Percentiles rank a stretch among this genome's conserved stretches.
phyloP scores from a whole-genome alignment of 1,139 yeast species.

The Zygosaccharomyces pseudobailii region DNA sequence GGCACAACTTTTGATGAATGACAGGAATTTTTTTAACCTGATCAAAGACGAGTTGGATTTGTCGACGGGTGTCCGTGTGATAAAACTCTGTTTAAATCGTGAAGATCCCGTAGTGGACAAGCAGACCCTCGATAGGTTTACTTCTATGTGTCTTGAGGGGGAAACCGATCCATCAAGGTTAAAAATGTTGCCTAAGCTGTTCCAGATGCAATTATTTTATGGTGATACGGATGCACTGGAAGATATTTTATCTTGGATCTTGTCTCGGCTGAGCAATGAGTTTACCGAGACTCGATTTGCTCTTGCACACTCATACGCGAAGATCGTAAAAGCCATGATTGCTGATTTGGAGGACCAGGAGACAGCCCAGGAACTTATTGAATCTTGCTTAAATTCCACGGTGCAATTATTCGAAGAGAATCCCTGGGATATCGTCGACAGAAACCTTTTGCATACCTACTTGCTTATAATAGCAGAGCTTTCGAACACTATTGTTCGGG shows the following conservation, averaged over 20 bases:
- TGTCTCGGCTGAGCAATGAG: slow-evolving; percentile 32
- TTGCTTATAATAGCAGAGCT: slow-evolving; percentile 36
- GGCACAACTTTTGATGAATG: slow-evolving; percentile 31
- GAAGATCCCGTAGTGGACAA: slow-evolving; percentile 31
- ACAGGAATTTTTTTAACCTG: slow-evolving; percentile 16
- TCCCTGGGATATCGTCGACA: slow-evolving; percentile 27
- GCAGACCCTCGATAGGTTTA: slow-evolving; percentile 6
- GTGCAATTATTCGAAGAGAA: slow-evolving; percentile 12
- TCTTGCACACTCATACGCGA: slow-evolving; percentile 34
- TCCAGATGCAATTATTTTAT: slow-evolving; percentile 16
- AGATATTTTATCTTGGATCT: slow-evolving; percentile 43
- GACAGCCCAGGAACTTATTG: slow-evolving; percentile 24
- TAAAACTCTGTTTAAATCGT: slow-evolving; percentile 14
- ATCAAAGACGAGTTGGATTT: slow-evolving; percentile 10
- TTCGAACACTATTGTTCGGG: slow-evolving; percentile 31
- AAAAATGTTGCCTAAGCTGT: slow-evolving; percentile 31
- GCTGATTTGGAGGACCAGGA: slow-evolving; percentile 20
- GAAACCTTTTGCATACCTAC: slow-evolving; percentile 32
- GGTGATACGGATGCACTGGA: slow-evolving; percentile 39
- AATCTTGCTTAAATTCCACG: slow-evolving; percentile 21
- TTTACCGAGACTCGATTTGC: slow-evolving; percentile 34
- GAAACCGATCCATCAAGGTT: slow-evolving; percentile 6
- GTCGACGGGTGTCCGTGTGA: slow-evolving; percentile 15
- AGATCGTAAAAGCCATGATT: slow-evolving; percentile 23
- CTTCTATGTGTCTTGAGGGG: slow-evolving; percentile 2